Evolutionary conservation across 1,139 yeast species (phyloP).

Genomic region (Taphrina betulina): DNA sequence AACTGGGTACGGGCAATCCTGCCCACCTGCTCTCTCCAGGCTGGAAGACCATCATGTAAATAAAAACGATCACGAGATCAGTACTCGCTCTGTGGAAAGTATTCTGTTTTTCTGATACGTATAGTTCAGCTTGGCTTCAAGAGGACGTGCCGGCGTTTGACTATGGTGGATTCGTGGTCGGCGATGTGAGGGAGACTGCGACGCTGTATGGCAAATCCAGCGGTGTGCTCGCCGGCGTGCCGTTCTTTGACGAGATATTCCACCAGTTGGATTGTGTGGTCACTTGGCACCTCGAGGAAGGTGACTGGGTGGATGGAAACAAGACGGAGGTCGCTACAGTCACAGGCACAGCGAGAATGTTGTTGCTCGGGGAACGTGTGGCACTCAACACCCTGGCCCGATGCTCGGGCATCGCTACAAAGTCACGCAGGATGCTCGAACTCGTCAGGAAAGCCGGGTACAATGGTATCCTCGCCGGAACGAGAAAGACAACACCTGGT

Average conservation of each 20-base stretch:
- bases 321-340: constrained; percentile 63
- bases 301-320: constrained; percentile 57
- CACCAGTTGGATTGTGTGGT: constrained; percentile 54
- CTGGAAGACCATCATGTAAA: constrained; percentile 69
- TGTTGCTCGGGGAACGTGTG: constrained; percentile 80
- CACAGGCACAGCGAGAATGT: constrained; percentile 73
- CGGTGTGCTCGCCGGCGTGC: constrained; percentile 84
- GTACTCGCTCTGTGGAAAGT: too few relatives aligned
- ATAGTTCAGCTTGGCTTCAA: constrained; percentile 59
- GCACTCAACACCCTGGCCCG: constrained; percentile 80
- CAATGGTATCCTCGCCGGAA: constrained; percentile 88
- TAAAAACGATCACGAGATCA: too few relatives aligned
- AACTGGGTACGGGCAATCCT: constrained; percentile 9
- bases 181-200: constrained; percentile 67
- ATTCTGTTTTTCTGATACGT: too few relatives aligned
- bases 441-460: constrained; percentile 73
- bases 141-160: constrained; percentile 95
- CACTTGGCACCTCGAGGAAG: constrained; percentile 74
- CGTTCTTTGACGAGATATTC: constrained; percentile 85
- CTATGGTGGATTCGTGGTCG: constrained; percentile 94
- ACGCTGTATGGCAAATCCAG: constrained; percentile 75
- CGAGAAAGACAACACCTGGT: constrained; percentile 97
- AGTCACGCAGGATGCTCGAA: constrained; percentile 57
- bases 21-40: constrained; percentile 33
- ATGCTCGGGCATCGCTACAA: constrained; percentile 87